Percentiles rank a stretch among this genome's conserved stretches.
These are phyloP conservation scores for Cyclotella cryptica DNA, from an alignment of 108 stramenopile genomes.

Conservation along the genomic window DNA sequence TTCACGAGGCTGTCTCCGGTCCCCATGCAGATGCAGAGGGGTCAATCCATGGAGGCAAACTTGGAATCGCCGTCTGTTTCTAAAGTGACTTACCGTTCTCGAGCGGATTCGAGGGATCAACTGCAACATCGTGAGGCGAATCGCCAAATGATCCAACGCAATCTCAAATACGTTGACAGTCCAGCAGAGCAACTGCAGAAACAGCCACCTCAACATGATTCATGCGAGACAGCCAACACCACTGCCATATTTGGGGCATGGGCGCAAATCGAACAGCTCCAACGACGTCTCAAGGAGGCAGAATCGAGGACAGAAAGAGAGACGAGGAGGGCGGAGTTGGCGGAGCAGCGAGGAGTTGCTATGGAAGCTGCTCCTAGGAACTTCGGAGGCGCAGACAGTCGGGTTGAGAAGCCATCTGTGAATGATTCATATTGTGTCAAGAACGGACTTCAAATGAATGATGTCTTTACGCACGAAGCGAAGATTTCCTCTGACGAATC, in stretches of 20 bases:
- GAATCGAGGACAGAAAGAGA: background rate
- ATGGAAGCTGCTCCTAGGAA: background rate
- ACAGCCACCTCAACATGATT: background rate
- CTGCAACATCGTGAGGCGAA: no score
- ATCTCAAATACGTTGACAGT: background rate
- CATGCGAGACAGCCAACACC: background rate
- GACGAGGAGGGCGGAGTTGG: conserved; percentile 1
- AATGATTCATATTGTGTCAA: no score
- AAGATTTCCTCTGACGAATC: no score
- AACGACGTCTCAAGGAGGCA: conserved; percentile 5
- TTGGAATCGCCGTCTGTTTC: no score
- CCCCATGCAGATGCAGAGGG: no score
- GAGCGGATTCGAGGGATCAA: no score
- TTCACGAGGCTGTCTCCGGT: no score
- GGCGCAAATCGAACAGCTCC: conserved; percentile 10
- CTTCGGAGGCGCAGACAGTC: background rate
- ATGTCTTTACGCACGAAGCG: no score
- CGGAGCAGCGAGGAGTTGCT: background rate
- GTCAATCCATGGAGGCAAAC: no score
- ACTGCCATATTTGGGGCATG: conserved; percentile 10
- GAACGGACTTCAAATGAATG: no score
- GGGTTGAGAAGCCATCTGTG: background rate
- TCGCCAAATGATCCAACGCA: no score
- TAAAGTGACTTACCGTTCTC: no score
- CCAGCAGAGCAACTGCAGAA: background rate